phyloP scores from a whole-genome alignment of 2,329 filamentous ascomycete species.

The Xylariaceae sp. region DNA sequence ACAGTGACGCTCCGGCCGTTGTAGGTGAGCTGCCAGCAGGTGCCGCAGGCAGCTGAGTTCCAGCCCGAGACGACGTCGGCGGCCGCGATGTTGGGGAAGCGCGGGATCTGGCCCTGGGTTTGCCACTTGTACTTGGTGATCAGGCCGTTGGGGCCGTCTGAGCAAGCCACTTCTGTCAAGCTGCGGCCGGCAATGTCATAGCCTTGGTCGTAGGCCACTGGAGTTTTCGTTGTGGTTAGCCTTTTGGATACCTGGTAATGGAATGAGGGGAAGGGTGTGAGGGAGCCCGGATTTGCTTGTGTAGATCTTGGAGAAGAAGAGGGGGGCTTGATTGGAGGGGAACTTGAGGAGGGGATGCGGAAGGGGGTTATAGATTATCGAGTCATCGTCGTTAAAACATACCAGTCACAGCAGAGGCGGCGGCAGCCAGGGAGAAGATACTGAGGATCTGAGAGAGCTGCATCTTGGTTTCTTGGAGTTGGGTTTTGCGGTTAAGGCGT shows the following conservation, averaged over 20 bases:
- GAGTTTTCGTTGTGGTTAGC: slow-evolving; percentile 22
- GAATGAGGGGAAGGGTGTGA: no score
- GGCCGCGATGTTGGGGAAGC: slow-evolving; percentile 53
- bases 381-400: not conserved
- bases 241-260: not conserved
- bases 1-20: slow-evolving; percentile 47
- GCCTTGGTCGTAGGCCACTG: slow-evolving; percentile 64
- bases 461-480: slow-evolving; percentile 23
- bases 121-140: slow-evolving; percentile 56
- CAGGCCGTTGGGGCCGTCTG: slow-evolving; percentile 62
- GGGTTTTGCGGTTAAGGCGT: not conserved
- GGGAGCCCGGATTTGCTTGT: not conserved
- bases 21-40: slow-evolving; percentile 53
- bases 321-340: no score
- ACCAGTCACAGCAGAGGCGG: slow-evolving; percentile 27
- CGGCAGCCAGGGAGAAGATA: slow-evolving; percentile 27
- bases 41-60: slow-evolving; percentile 53
- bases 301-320: no score
- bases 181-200: slow-evolving; percentile 59
- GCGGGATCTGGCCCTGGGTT: slow-evolving; percentile 45
- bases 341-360: not conserved
- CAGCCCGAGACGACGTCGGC: slow-evolving; percentile 46
- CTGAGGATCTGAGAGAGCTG: slow-evolving; percentile 29
- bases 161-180: slow-evolving; percentile 57
- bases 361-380: not conserved